A percentile compares a stretch with the other conserved stretches of the same genome.
These are phyloP conservation scores for Crithidia fasciculata DNA, from an alignment of 208 protist genomes.

Conservation along the genomic window DNA sequence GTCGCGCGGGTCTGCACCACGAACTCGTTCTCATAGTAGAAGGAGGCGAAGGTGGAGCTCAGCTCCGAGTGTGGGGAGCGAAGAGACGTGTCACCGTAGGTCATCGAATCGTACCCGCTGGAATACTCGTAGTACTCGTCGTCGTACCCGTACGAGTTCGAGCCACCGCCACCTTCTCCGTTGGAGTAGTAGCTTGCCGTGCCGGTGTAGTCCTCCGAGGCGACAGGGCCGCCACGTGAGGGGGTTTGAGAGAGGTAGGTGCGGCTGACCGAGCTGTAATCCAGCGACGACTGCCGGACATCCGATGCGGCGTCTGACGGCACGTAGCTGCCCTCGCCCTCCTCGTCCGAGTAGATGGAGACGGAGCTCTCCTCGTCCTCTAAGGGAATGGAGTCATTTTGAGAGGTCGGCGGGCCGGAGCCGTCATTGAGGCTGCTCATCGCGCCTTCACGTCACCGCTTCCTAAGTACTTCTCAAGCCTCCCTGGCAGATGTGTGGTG, in stretches of 20 bases:
- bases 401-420: constrained; percentile 39
- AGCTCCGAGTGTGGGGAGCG: constrained; percentile 74
- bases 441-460: background rate
- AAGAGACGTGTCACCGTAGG: constrained; percentile 55
- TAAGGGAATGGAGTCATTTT: constrained; percentile 62
- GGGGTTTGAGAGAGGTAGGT: constrained; percentile 27
- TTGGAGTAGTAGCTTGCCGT: constrained; percentile 36
- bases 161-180: constrained; percentile 17
- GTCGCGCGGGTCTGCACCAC: constrained; percentile 35
- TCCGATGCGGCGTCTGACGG: constrained; percentile 23
- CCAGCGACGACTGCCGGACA: constrained; percentile 22
- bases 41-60: constrained; percentile 82
- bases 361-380: constrained; percentile 42
- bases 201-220: constrained; percentile 27
- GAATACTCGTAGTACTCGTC: constrained; percentile 40
- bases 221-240: constrained; percentile 10
- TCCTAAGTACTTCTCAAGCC: background rate
- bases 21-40: constrained; percentile 77
- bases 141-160: constrained; percentile 35
- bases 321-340: constrained; percentile 23
- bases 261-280: constrained; percentile 41
- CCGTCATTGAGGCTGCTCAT: constrained; percentile 81
- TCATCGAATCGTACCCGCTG: constrained; percentile 40
- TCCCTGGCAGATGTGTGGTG: too few relatives aligned
- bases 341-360: constrained; percentile 47